A percentile compares a stretch with the other conserved stretches of the same genome.
These are phyloP conservation scores for Colletotrichum tofieldiae DNA, from an alignment of 2,329 filamentous ascomycete species.

Conservation along the genomic window DNA sequence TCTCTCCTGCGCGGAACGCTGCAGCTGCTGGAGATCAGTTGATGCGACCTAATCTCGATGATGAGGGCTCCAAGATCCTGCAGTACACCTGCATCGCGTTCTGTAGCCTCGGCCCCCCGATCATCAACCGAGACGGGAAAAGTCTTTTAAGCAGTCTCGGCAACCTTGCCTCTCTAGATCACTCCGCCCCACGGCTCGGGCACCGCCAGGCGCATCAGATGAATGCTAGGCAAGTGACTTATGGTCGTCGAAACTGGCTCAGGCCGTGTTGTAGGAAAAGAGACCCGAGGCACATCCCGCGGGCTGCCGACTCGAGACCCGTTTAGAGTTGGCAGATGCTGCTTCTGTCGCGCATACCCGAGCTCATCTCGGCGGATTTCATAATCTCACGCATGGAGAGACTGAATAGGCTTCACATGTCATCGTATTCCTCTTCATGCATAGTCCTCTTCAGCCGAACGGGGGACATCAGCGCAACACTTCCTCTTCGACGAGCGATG, in stretches of 20 bases:
- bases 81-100: background rate
- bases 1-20: background rate
- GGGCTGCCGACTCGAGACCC: constrained; percentile 4
- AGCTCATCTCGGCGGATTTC: constrained; percentile 9
- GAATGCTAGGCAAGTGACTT: constrained; percentile 8
- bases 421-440: constrained; percentile 28
- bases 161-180: constrained; percentile 6
- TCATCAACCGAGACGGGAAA: background rate
- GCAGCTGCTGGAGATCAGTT: background rate
- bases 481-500: background rate
- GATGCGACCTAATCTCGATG: background rate
- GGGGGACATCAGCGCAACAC: constrained; percentile 13
- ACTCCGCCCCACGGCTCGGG: constrained; percentile 26
- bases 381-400: background rate
- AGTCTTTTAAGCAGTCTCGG: constrained; percentile 5
- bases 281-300: constrained; percentile 13
- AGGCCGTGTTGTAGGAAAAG: constrained; percentile 15
- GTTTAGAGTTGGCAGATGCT: background rate
- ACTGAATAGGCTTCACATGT: constrained; percentile 24
- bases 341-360: constrained; percentile 28
- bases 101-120: constrained; percentile 5
- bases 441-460: constrained; percentile 20
- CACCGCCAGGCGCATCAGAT: constrained; percentile 24
- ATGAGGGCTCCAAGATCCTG: background rate
- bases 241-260: constrained; percentile 30